These are phyloP conservation scores for Aplosporella prunicola DNA, from an alignment of 2,329 filamentous ascomycete genomes.

Conservation along the genomic window DNA sequence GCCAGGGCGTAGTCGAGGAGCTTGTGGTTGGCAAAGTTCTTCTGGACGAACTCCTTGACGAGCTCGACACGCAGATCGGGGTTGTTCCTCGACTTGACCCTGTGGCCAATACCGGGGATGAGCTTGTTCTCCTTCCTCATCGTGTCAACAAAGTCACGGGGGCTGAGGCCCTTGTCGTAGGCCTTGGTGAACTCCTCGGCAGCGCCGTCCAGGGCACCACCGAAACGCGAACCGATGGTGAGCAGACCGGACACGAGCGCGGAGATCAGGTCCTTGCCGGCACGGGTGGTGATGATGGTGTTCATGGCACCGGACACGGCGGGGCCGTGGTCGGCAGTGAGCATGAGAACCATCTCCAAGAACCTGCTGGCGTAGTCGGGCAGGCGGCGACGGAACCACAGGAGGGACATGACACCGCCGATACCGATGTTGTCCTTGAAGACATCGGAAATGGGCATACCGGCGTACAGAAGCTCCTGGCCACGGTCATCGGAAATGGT, in stretches of 20 bases:
- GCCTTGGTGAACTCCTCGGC: constrained; percentile 98
- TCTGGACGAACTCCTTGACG: constrained; percentile 96
- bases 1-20: constrained; percentile 97
- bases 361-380: constrained; percentile 97
- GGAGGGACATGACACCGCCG: constrained; percentile 97
- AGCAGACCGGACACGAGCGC: constrained; percentile 92
- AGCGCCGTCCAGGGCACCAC: constrained; percentile 94
- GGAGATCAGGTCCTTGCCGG: constrained; percentile 95
- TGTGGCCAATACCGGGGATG: constrained; percentile 95
- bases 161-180: constrained; percentile 94
- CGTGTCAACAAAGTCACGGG: constrained; percentile 95
- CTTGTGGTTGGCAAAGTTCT: constrained; percentile 97
- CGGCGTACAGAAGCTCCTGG: constrained; percentile 95
- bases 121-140: constrained; percentile 99
- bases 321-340: constrained; percentile 97
- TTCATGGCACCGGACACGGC: constrained; percentile 99
- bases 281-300: constrained; percentile 99
- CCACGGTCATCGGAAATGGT: constrained; percentile 99
- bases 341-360: constrained; percentile 99
- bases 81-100: constrained; percentile 99
- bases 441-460: constrained; percentile 99
- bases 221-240: constrained; percentile 96
- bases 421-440: constrained; percentile 99
- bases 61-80: constrained; percentile 98
- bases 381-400: constrained; percentile 98